phyloP scores from a whole-genome alignment of 23 red algal species.

The Gracilaria domingensis region DNA sequence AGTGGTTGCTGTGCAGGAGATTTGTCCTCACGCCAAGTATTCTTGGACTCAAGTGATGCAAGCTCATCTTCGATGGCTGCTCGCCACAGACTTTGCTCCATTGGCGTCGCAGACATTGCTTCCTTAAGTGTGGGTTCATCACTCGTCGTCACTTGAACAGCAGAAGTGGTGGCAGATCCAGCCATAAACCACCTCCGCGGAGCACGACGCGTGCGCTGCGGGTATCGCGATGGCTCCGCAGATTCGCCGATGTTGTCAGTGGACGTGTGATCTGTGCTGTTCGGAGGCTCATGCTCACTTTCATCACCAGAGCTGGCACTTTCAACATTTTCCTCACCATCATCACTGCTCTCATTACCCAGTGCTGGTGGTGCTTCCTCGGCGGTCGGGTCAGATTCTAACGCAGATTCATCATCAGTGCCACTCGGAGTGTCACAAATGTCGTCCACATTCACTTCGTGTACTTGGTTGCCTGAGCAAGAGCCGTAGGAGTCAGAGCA shows the following conservation, averaged over 20 bases:
- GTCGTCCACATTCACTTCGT: background rate
- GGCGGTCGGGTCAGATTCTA: background rate
- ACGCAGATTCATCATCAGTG: background rate
- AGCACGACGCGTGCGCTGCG: background rate
- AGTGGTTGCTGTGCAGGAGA: slow-evolving; percentile 20
- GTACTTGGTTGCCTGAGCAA: too few species aligned
- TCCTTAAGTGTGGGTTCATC: background rate
- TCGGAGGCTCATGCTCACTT: background rate
- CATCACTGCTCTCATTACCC: background rate
- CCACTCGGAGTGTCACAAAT: background rate
- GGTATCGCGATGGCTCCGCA: background rate
- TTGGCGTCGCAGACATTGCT: background rate
- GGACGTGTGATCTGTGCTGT: background rate
- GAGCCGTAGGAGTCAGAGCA: background rate
- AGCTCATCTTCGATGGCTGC: background rate
- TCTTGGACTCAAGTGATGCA: background rate
- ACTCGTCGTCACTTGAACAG: background rate
- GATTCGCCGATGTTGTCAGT: background rate
- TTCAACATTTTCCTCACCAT: background rate
- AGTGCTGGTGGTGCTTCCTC: background rate
- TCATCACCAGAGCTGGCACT: background rate
- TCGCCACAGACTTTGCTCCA: background rate
- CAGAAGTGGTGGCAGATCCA: background rate
- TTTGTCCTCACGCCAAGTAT: background rate
- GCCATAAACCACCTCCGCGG: background rate